Evolutionary conservation across 129 eudicot species (phyloP).

Genomic region (Ambrosia trifida): DNA sequence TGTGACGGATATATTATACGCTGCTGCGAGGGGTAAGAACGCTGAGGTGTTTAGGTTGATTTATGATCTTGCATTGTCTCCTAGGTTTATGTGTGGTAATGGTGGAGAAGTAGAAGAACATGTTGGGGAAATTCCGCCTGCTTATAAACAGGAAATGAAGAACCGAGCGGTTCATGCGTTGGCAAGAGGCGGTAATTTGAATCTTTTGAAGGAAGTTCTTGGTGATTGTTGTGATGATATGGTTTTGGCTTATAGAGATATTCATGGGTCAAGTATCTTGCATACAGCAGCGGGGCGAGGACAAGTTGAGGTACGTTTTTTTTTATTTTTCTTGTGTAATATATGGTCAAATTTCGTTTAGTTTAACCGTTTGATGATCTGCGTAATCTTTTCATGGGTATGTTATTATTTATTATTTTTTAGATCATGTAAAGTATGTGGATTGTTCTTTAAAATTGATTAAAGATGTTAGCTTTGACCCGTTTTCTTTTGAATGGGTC

Average conservation of each 20-base stretch:
- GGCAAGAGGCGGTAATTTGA: conserved; percentile 84
- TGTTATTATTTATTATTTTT: neutral
- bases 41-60: conserved; percentile 68
- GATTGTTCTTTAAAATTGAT: neutral
- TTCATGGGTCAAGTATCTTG: conserved; percentile 70
- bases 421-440: neutral
- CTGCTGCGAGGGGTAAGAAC: conserved; percentile 86
- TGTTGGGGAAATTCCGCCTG: conserved; percentile 58
- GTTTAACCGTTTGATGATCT: conserved; percentile 1
- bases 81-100: conserved; percentile 53
- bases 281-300: conserved; percentile 95
- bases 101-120: conserved; percentile 49
- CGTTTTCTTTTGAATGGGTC: neutral
- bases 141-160: conserved; percentile 78
- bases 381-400: neutral
- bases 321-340: neutral
- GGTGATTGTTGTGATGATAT: conserved; percentile 50
- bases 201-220: conserved; percentile 64
- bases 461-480: neutral
- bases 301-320: conserved; percentile 63
- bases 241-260: conserved; percentile 68
- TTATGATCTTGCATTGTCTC: conserved; percentile 60
- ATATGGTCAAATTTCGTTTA: neutral
- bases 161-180: conserved; percentile 90
- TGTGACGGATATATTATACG: conserved; percentile 83